A percentile compares a stretch with the other conserved stretches of the same genome.
Conservation (phyloP, 1,284 basidiomycete genomes). For the Cutaneotrichosporon spelunceum region DNA sequence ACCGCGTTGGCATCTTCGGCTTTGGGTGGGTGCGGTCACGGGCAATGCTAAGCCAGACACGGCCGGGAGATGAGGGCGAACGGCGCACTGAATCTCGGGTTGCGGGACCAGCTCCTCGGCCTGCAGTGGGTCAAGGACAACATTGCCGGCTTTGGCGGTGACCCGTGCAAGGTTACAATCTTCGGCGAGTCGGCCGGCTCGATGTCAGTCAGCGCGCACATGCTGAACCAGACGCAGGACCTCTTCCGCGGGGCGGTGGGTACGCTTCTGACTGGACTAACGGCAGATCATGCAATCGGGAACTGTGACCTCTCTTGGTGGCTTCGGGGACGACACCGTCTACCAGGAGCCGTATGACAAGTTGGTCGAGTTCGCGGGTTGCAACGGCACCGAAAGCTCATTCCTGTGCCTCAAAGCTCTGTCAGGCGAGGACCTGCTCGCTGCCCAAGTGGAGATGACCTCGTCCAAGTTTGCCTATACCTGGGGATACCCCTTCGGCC, state of each 20-base stretch:
- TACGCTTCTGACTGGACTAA: neutral
- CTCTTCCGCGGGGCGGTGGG: constrained; percentile 44
- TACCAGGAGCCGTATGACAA: constrained; percentile 8
- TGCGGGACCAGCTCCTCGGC: constrained; percentile 53
- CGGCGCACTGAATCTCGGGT: constrained; percentile 47
- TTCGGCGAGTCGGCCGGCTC: constrained; percentile 51
- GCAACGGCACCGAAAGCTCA: neutral
- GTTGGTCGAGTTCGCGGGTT: constrained; percentile 3
- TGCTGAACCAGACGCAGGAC: constrained; percentile 33
- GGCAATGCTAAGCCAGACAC: constrained; percentile 12
- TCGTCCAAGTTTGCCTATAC: neutral
- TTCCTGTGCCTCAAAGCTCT: constrained; percentile 39
- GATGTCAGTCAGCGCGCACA: constrained; percentile 40
- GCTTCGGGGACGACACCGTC: neutral
- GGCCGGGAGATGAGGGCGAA: constrained; percentile 42
- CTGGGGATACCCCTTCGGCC: constrained; percentile 13
- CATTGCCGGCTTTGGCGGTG: constrained; percentile 55
- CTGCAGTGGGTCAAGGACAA: constrained; percentile 56
- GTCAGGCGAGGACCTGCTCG: constrained; percentile 4
- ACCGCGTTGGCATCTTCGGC: constrained; percentile 55
- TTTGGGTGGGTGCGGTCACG: constrained; percentile 28
- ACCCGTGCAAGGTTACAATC: constrained; percentile 50
- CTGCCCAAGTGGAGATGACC: constrained; percentile 3
- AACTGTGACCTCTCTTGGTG: neutral
- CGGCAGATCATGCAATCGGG: constrained; percentile 49